Evolutionary conservation across 2,329 filamentous ascomycete species (phyloP).

Genomic region (Beauveria rudraprayagi): DNA sequence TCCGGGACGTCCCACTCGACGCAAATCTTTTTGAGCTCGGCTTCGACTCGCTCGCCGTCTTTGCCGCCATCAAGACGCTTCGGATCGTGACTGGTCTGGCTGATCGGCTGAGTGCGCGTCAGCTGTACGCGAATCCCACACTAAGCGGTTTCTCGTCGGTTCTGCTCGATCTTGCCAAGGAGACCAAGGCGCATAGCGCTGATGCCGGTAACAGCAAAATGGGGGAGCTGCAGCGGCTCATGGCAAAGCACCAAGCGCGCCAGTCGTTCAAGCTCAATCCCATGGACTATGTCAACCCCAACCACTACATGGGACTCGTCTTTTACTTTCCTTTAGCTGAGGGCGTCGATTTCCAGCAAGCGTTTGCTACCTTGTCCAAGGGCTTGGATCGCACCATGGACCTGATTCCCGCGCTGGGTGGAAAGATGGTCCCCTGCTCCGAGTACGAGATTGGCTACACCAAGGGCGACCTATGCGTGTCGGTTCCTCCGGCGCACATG

Average conservation of each 20-base stretch:
- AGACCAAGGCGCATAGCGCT: conserved; percentile 21
- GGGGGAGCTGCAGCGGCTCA: conserved; percentile 12
- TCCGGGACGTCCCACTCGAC: conserved; percentile 15
- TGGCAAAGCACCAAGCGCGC: conserved; percentile 19
- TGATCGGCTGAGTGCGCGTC: conserved; percentile 24
- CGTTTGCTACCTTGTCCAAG: conserved; percentile 24
- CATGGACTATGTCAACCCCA: conserved; percentile 26
- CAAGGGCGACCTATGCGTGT: conserved; percentile 17
- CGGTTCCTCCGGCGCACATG: conserved; percentile 15
- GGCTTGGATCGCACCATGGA: conserved; percentile 27
- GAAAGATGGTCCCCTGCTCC: conserved; percentile 25
- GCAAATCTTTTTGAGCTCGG: conserved; percentile 22
- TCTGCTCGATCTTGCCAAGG: conserved; percentile 16
- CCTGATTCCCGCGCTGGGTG: conserved; percentile 28
- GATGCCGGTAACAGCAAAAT: conserved; percentile 5
- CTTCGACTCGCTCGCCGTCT: conserved; percentile 25
- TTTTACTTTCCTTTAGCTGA: conserved; percentile 27
- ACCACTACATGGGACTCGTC: conserved; percentile 23
- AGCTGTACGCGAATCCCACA: conserved; percentile 27
- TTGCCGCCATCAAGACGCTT: conserved; percentile 23
- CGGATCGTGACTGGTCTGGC: conserved; percentile 21
- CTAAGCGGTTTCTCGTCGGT: conserved; percentile 19
- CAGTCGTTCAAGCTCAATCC: conserved; percentile 23
- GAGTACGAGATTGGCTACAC: conserved; percentile 20
- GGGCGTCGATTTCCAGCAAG: conserved; percentile 20